Base-by-base conservation (phyloP, 306 rosid species). In the Cajanus cajan region DNA sequence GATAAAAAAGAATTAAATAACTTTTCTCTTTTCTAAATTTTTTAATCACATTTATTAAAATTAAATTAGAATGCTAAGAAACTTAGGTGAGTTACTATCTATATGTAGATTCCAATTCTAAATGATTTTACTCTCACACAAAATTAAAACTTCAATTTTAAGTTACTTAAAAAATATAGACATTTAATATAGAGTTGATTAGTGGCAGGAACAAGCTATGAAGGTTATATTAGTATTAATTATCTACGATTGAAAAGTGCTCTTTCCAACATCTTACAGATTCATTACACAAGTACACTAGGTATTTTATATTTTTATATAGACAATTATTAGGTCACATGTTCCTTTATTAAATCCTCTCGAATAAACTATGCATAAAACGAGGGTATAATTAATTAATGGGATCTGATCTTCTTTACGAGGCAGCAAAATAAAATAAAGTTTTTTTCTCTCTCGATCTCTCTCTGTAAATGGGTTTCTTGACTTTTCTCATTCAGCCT, bases 321-420 rank as follows among this genome's bases (percentile, higher is more conserved):
- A 78, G 51, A 70, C 72, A 76, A 80, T 80, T 54, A 80, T 80
- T 80, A 82, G 63, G 52, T 71, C 79, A 71, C 85, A 80, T 80
- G 82, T 52, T 11, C 68, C 18, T 81, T 74, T 62, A 6, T 48
- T 52, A 16, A 70, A 62, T 24, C 71, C 57, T 51, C 22, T 12
- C 11, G 47, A 51, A 61, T 62, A 37, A 47, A 45, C 18, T 36
- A 79, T 24, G 69, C 84, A 74, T 68, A 63, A 70, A 62, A 64
- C 34, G 54, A 68, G 65, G 37, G 12, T 33, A 40, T 7, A 13
- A 76, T 71, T 80, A 62, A 71, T 57, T 70, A 76, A 80, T 76
- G 77, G 70, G 82, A 76, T 80, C 41, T 80, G 76, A 80, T 84
- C 79, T 76, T 64, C 62, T 70, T 43, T 54, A 39, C 59, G 34